Conservation (phyloP, 73 alveolate species). For the Paramecium pentaurelia region DNA sequence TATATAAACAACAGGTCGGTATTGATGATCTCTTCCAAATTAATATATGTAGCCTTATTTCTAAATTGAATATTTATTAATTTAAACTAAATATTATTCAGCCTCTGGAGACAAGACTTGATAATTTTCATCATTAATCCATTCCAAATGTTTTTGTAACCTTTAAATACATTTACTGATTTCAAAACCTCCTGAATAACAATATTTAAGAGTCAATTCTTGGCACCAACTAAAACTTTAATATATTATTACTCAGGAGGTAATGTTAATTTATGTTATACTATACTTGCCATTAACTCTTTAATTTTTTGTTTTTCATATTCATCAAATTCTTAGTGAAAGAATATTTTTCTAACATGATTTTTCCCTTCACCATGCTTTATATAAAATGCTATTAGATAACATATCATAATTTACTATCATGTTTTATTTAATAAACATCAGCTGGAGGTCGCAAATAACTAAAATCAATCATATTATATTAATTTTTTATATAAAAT, state of each 20-base stretch:
- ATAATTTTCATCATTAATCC: slow-evolving; percentile 34
- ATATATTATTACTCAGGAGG: slow-evolving; percentile 49
- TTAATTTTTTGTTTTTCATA: slow-evolving; percentile 39
- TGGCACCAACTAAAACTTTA: slow-evolving; percentile 40
- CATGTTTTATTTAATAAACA: neutral
- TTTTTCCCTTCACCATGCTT: slow-evolving; percentile 53
- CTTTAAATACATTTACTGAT: slow-evolving; percentile 35
- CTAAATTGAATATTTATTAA: neutral
- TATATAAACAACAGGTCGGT: slow-evolving; percentile 50
- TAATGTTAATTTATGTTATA: slow-evolving; percentile 15
- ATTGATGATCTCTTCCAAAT: slow-evolving; percentile 59
- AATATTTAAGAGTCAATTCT: slow-evolving; percentile 53
- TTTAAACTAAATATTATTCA: slow-evolving; percentile 42
- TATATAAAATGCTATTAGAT: slow-evolving; percentile 20
- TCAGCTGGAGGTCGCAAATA: slow-evolving; percentile 31
- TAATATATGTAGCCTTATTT: slow-evolving; percentile 46
- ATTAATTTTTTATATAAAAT: neutral
- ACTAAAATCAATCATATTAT: slow-evolving; percentile 5
- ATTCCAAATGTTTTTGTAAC: slow-evolving; percentile 55
- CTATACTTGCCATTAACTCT: neutral
- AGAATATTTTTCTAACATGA: slow-evolving; percentile 50
- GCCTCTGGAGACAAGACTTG: slow-evolving; percentile 39
- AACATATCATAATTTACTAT: neutral
- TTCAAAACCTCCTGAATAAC: slow-evolving; percentile 64
- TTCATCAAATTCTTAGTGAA: slow-evolving; percentile 41